phyloP scores from a whole-genome alignment of 805 yeast species.

The Saccharomyces jurei region DNA sequence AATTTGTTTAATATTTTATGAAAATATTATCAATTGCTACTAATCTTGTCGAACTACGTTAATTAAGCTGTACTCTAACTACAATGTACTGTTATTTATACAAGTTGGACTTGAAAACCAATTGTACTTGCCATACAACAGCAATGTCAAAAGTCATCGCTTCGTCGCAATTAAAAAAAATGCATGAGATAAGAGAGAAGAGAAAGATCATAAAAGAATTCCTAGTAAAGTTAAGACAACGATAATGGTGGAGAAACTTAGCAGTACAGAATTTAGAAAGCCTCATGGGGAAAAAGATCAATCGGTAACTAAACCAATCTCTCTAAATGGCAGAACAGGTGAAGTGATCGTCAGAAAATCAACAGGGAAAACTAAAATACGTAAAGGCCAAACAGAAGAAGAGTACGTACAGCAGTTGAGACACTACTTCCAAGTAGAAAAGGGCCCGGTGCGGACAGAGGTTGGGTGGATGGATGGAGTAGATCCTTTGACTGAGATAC shows the following conservation, averaged over 20 bases:
- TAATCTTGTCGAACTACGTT: neutral
- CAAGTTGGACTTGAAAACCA: neutral
- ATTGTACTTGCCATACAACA: neutral
- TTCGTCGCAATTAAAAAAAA: neutral
- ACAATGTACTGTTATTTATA: neutral
- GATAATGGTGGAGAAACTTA: neutral
- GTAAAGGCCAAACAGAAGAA: constrained; percentile 68
- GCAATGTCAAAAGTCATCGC: neutral
- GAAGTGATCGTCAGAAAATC: constrained; percentile 39
- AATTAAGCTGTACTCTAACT: neutral
- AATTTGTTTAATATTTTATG: constrained; percentile 76
- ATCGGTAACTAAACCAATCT: constrained; percentile 20
- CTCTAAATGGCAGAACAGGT: constrained; percentile 28
- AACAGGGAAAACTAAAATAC: constrained; percentile 39
- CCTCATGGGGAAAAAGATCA: constrained; percentile 7
- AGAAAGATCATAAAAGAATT: too few species aligned
- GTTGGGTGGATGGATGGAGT: constrained; percentile 23
- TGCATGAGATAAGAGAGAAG: neutral
- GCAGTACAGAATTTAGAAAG: neutral
- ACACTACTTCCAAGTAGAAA: constrained; percentile 35
- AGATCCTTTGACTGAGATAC: constrained; percentile 2
- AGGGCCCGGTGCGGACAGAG: constrained; percentile 54
- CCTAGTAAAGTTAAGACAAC: neutral
- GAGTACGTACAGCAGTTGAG: constrained; percentile 46
- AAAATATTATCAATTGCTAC: constrained; percentile 72